These are phyloP conservation scores for Zygosaccharomyces bisporus DNA, from an alignment of 805 yeast genomes.

Conservation along the genomic window DNA sequence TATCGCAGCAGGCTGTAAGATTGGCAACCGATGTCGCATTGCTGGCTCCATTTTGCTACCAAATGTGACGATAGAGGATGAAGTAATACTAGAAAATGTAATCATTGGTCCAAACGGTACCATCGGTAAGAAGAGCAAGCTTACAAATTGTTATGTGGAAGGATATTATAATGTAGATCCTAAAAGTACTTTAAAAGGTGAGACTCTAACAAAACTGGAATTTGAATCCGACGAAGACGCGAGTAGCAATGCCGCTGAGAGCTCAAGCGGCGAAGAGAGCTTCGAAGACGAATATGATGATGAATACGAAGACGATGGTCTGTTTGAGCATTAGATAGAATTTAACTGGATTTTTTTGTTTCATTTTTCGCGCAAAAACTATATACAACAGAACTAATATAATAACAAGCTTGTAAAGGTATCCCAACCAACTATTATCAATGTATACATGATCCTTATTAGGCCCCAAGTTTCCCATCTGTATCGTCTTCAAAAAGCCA, in stretches of 20 bases:
- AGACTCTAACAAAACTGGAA: conserved; percentile 44
- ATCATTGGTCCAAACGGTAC: conserved; percentile 68
- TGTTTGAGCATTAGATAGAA: conserved; percentile 46
- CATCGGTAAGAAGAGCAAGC: conserved; percentile 60
- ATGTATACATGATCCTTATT: conserved; percentile 13
- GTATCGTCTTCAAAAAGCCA: conserved; percentile 44
- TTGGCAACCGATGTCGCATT: conserved; percentile 84
- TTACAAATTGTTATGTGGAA: conserved; percentile 83
- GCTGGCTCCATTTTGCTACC: conserved; percentile 81
- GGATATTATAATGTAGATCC: conserved; percentile 65
- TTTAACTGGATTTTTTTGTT: conserved; percentile 2
- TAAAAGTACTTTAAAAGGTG: conserved; percentile 53
- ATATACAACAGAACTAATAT: neutral
- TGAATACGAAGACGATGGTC: conserved; percentile 53
- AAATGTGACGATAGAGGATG: conserved; percentile 72
- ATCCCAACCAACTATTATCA: conserved; percentile 7
- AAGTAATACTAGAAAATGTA: conserved; percentile 73
- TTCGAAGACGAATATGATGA: conserved; percentile 37
- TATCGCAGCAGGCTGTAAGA: conserved; percentile 65
- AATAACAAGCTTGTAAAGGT: conserved; percentile 5
- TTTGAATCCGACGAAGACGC: conserved; percentile 24
- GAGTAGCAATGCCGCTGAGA: conserved; percentile 33
- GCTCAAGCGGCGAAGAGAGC: conserved; percentile 31
- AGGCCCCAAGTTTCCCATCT: conserved; percentile 11
- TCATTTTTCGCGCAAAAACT: conserved; percentile 6